A percentile compares a stretch with the other conserved stretches of the same genome.
Evolutionary conservation across 352 stramenopile genomes (phyloP).

Genomic region (Hyaloperonospora brassicae): DNA sequence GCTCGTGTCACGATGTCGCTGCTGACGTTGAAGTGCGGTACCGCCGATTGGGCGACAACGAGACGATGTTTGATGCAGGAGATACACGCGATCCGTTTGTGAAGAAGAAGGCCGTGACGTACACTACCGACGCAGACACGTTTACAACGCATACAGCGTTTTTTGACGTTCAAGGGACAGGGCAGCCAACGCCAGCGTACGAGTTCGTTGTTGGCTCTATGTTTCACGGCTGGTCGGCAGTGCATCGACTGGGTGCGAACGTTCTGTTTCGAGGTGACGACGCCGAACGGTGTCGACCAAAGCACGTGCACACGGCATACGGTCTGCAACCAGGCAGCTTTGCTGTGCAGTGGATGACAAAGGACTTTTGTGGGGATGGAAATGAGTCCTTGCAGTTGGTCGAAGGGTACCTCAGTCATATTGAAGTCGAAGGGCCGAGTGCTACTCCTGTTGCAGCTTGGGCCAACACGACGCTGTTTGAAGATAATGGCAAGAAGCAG

Average conservation of each 20-base stretch:
- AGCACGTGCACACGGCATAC: conserved; percentile 80
- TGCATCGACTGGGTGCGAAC: conserved; percentile 54
- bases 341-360: conserved; percentile 74
- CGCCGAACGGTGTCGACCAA: conserved; percentile 52
- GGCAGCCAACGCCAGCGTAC: conserved; percentile 20
- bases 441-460: conserved; percentile 33
- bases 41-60: conserved; percentile 30
- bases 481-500: conserved; percentile 53
- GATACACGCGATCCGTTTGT: conserved; percentile 27
- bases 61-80: conserved; percentile 18
- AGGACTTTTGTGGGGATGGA: conserved; percentile 40
- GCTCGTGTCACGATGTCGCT: conserved; percentile 57
- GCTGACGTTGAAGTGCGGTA: conserved; percentile 50
- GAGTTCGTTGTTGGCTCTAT: conserved; percentile 73
- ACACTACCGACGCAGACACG: conserved; percentile 42
- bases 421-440: conserved; percentile 27
- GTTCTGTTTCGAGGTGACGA: conserved; percentile 30
- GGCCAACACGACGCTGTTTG: conserved; percentile 57
- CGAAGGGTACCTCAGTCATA: conserved; percentile 44
- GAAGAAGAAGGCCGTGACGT: conserved; percentile 44
- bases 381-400: conserved; percentile 45
- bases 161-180: conserved; percentile 26
- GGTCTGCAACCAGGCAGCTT: conserved; percentile 48
- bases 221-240: conserved; percentile 70
- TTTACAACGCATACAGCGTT: conserved; percentile 63